Evolutionary conservation across 2,329 filamentous ascomycete species (phyloP).

Genomic region (Colletotrichum salicis): DNA sequence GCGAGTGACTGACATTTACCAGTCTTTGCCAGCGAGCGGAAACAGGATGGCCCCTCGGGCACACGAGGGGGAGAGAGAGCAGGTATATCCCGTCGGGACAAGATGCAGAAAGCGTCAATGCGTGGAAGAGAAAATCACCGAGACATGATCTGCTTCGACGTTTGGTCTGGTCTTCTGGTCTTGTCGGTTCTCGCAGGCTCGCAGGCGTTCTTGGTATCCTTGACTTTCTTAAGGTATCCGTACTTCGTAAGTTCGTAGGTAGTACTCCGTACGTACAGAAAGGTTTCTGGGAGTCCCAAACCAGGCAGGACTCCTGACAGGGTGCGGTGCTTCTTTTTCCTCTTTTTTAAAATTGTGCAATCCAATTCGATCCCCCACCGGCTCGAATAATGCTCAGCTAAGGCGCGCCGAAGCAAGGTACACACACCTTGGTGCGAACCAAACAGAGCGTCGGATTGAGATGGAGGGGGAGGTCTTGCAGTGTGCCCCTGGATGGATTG

Average conservation of each 20-base stretch:
- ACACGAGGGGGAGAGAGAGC: conserved; percentile 10
- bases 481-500: conserved; percentile 17
- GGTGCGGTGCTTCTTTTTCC: conserved; percentile 28
- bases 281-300: conserved; percentile 3
- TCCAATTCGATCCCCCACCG: conserved; percentile 26
- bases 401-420: conserved; percentile 25
- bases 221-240: not conserved
- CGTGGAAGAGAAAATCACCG: conserved; percentile 40
- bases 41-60: conserved; percentile 27
- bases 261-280: not conserved
- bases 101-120: conserved; percentile 23
- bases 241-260: not conserved
- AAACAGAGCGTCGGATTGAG: conserved; percentile 30
- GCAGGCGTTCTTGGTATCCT: not conserved
- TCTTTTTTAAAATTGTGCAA: conserved; percentile 30
- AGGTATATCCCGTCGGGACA: conserved; percentile 25
- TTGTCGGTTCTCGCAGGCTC: no score
- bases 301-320: conserved; percentile 28
- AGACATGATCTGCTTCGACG: conserved; percentile 53
- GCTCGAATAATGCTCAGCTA: conserved; percentile 17
- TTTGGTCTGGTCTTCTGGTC: conserved; percentile 23
- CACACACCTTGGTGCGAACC: conserved; percentile 10
- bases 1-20: conserved; percentile 25
- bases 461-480: conserved; percentile 10
- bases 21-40: conserved; percentile 14